Conservation (phyloP, 2,329 filamentous ascomycete species). For the Rasamsonia emersonii region DNA sequence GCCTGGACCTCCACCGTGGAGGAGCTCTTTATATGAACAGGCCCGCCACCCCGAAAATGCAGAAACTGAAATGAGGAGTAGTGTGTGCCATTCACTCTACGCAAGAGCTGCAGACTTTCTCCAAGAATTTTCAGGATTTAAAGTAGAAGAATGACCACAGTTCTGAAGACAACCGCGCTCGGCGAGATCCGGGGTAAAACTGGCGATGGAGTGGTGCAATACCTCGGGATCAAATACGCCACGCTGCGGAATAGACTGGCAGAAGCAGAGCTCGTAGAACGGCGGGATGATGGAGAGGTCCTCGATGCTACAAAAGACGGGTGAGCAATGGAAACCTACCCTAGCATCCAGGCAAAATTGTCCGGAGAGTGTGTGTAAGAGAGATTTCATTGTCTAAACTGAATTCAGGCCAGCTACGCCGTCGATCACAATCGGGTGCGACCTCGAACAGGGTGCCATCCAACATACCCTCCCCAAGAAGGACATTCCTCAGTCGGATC, state of each 20-base stretch:
- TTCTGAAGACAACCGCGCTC: slow-evolving; percentile 18
- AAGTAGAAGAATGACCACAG: slow-evolving; percentile 6
- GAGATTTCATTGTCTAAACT: neutral
- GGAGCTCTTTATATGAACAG: no score
- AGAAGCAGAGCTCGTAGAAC: slow-evolving; percentile 22
- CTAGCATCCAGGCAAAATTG: neutral
- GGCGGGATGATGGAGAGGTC: slow-evolving; percentile 14
- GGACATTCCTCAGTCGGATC: slow-evolving; percentile 33
- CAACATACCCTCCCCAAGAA: slow-evolving; percentile 40
- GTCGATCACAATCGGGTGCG: slow-evolving; percentile 31
- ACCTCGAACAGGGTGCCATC: slow-evolving; percentile 41
- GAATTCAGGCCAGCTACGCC: slow-evolving; percentile 30
- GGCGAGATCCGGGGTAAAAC: slow-evolving; percentile 20
- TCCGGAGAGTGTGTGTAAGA: neutral
- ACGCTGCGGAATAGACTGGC: slow-evolving; percentile 25
- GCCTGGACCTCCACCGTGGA: no score
- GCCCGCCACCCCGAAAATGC: no score
- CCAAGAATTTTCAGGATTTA: no score
- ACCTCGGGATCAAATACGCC: slow-evolving; percentile 31
- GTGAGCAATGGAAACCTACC: slow-evolving; percentile 18
- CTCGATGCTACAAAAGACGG: slow-evolving; percentile 29
- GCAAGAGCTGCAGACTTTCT: no score
- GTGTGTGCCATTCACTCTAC: no score
- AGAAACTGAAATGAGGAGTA: no score
- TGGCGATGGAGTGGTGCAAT: slow-evolving; percentile 22